A percentile compares a stretch with the other conserved stretches of the same genome.
These are phyloP conservation scores for Wickerhamomyces alni DNA, from an alignment of 805 yeast species.

Conservation along the genomic window DNA sequence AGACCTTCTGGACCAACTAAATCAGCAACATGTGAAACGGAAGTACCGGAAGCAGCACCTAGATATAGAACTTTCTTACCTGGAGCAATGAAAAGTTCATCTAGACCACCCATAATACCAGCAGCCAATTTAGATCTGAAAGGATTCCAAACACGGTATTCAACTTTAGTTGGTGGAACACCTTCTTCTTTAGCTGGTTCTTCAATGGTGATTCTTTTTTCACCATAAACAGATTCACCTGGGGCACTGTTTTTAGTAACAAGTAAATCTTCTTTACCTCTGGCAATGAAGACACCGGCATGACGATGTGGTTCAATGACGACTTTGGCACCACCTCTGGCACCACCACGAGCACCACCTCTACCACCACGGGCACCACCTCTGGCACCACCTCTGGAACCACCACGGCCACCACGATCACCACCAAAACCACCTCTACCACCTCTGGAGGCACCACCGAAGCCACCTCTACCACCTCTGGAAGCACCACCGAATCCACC, in stretches of 20 bases:
- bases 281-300: constrained; percentile 97
- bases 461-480: constrained; percentile 29
- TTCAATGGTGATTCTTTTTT: constrained; percentile 90
- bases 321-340: constrained; percentile 90
- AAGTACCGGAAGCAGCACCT: constrained; percentile 99
- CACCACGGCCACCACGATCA: constrained; percentile 45
- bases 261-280: constrained; percentile 98
- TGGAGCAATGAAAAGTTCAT: constrained; percentile 94
- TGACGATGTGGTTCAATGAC: constrained; percentile 98
- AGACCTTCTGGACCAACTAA: constrained; percentile 98
- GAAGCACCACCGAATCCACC: constrained; percentile 41
- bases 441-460: constrained; percentile 37
- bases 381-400: constrained; percentile 42
- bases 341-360: constrained; percentile 77
- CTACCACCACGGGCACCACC: constrained; percentile 52
- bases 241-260: constrained; percentile 97
- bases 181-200: constrained; percentile 87
- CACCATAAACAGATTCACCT: constrained; percentile 98
- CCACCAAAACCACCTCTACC: constrained; percentile 42
- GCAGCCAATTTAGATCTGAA: constrained; percentile 99
- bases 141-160: constrained; percentile 99
- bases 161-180: constrained; percentile 87
- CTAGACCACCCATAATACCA: constrained; percentile 99
- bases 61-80: constrained; percentile 95
- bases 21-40: constrained; percentile 97